Evolutionary conservation across 1,139 yeast species (phyloP).

Genomic region (Hemisphaericaspora subhashii): DNA sequence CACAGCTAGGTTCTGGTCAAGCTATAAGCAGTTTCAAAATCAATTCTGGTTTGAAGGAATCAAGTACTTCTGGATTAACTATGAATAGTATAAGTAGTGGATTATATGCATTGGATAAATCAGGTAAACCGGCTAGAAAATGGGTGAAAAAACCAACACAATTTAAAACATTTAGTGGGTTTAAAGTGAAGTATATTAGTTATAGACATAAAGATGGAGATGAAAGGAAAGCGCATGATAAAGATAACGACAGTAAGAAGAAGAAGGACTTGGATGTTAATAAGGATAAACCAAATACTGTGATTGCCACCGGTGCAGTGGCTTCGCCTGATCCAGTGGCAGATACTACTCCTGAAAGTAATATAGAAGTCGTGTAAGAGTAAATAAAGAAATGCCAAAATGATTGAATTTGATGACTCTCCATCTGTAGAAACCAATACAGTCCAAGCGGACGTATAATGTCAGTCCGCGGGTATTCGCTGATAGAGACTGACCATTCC

Average conservation of each 20-base stretch:
- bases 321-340: background rate
- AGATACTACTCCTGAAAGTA: background rate
- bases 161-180: constrained; percentile 63
- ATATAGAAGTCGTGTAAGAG: too few species aligned
- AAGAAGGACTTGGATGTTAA: constrained; percentile 5
- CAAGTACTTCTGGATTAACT: constrained; percentile 44
- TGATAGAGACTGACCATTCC: too few species aligned
- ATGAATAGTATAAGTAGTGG: constrained; percentile 36
- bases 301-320: background rate
- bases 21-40: constrained; percentile 28
- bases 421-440: too few species aligned
- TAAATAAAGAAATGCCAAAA: too few species aligned
- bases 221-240: constrained; percentile 7
- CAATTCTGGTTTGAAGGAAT: constrained; percentile 43
- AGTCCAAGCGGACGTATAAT: too few species aligned
- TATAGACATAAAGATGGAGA: constrained; percentile 25
- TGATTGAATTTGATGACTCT: too few species aligned
- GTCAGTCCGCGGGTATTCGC: too few species aligned
- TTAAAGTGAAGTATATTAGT: constrained; percentile 43
- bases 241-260: constrained; percentile 6
- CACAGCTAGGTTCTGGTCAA: background rate
- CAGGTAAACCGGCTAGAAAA: constrained; percentile 49
- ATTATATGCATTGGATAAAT: constrained; percentile 40
- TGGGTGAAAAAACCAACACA: constrained; percentile 51
- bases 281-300: constrained; percentile 7